Evolutionary conservation across 106 monocot species (phyloP), one percentile per base, ranked within the genome.

Genomic region (Vanilla planifolia): DNA sequence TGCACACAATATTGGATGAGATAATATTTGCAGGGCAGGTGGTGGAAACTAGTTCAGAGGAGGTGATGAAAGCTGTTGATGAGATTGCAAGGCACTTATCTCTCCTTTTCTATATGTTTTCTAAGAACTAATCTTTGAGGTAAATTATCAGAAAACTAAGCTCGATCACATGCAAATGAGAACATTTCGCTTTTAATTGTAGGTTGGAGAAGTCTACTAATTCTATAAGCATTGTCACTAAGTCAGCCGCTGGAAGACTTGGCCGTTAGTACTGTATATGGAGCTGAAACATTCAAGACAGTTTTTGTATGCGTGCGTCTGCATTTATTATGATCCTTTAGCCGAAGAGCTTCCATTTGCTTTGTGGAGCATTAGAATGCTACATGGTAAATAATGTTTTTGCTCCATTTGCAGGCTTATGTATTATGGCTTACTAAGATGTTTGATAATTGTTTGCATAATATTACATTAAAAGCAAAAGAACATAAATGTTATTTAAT

Each of bases 1-100:
- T 95, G 85, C 89, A 95, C 62, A 70, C 71, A 3, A 69, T 95
- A 61, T 67, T 95, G 59, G 86, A 95, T 61, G 94, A 95, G 77
- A 83, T 95, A 8, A 74, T 95, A 41, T 60, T 90, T 16, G 94
- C 83, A 23, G 94, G 89, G 14, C 94, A 95, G 47, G 94, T 95
- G 45, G 63, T 95, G 34, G 94, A 95, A 71, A 95, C 89, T 45
- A 95, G 79, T 62, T 90, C 83, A 11, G 89, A 81, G 55, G 78
- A 86, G 78, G 80, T 90, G 6, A 27, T 95, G 69, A 86, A 68
- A 60, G 80, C 80, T 63, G 80, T 95, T 53, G 83, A 95, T 3
- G 89, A 95, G 66, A 90, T 89, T 15, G 52, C 80, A 23, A 95
- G 83, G 94, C 79, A 29, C 30, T 20, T 56, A 19, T 61, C 40